Conservation (phyloP, 2,329 filamentous ascomycete genomes). For the Penicillium sp. region DNA sequence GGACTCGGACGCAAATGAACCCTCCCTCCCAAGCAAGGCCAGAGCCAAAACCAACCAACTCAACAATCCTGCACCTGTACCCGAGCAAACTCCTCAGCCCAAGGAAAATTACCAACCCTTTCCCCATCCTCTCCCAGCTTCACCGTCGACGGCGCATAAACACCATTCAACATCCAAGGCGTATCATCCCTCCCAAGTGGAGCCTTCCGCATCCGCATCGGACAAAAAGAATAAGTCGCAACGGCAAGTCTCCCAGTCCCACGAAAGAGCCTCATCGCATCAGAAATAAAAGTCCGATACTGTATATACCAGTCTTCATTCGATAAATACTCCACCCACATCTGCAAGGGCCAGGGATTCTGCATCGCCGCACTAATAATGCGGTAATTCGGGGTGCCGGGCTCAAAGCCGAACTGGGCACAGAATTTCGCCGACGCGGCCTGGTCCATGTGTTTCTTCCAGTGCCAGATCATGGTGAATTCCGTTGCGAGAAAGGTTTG, state of each 20-base stretch:
- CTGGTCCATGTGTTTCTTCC: slow-evolving; percentile 15
- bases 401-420: slow-evolving; percentile 7
- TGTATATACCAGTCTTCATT: slow-evolving; percentile 15
- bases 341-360: slow-evolving; percentile 6
- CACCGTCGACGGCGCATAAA: slow-evolving; percentile 18
- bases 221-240: slow-evolving; percentile 18
- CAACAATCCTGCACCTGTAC: background rate
- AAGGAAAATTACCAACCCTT: slow-evolving; percentile 17
- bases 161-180: slow-evolving; percentile 19
- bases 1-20: no score
- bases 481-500: slow-evolving; percentile 19
- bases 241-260: slow-evolving; percentile 13
- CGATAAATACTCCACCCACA: slow-evolving; percentile 15
- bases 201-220: slow-evolving; percentile 14
- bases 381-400: slow-evolving; percentile 6
- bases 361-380: slow-evolving; percentile 13
- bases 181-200: slow-evolving; percentile 11
- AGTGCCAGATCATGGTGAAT: slow-evolving; percentile 20
- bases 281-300: slow-evolving; percentile 4
- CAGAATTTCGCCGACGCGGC: slow-evolving; percentile 5
- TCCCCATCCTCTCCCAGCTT: slow-evolving; percentile 9
- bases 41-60: no score
- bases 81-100: slow-evolving; percentile 9
- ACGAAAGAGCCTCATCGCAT: slow-evolving; percentile 16
- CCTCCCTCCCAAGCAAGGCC: no score